phyloP scores from a whole-genome alignment of 129 eudicot species.

The Tagetes erecta region DNA sequence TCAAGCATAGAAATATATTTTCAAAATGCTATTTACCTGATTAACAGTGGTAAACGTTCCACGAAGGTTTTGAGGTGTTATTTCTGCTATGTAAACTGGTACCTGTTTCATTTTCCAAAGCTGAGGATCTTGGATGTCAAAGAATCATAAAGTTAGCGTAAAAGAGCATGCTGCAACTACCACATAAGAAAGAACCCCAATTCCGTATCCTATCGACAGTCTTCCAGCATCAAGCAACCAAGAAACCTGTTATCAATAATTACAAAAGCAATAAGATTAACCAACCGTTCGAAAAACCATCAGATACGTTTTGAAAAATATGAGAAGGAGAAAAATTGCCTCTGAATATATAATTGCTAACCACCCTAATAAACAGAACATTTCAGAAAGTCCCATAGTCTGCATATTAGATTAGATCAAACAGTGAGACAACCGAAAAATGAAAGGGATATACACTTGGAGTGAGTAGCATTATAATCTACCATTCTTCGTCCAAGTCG shows the following conservation, averaged over 20 bases:
- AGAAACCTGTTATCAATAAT: constrained; percentile 48
- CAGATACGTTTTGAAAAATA: neutral
- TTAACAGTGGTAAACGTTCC: constrained; percentile 71
- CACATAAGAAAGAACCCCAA: constrained; percentile 77
- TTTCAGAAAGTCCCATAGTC: constrained; percentile 78
- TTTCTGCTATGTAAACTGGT: constrained; percentile 83
- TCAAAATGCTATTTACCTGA: constrained; percentile 44
- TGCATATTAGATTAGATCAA: constrained; percentile 38
- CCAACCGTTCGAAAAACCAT: neutral
- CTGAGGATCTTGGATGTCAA: neutral
- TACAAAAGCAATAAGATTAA: neutral
- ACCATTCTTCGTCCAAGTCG: constrained; percentile 73
- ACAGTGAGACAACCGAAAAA: neutral
- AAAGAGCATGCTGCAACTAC: constrained; percentile 42
- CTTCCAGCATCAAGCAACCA: constrained; percentile 86
- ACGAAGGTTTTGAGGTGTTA: constrained; percentile 78
- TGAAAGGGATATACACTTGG: neutral
- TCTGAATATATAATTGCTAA: constrained; percentile 63
- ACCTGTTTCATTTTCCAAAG: constrained; percentile 42
- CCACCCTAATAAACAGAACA: constrained; percentile 75
- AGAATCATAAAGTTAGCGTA: neutral
- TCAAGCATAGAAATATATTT: neutral
- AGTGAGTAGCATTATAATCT: constrained; percentile 27
- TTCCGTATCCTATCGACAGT: constrained; percentile 65
- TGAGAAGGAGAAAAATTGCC: constrained; percentile 38